A percentile compares a stretch with the other conserved stretches of the same genome.
Conservation (phyloP, 208 protist species). For the Sergeia podlipaevii region DNA sequence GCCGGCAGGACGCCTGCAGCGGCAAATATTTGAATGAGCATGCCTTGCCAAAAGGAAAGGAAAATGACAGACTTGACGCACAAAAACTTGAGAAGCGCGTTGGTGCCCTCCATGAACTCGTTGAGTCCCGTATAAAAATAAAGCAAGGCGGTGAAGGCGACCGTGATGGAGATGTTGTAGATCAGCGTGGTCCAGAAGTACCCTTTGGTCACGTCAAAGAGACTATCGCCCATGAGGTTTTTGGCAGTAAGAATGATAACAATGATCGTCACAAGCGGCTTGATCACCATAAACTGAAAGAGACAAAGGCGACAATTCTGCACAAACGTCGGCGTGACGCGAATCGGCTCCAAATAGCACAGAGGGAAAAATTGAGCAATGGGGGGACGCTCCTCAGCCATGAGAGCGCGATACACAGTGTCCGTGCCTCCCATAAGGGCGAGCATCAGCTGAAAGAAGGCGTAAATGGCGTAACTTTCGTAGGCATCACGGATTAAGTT, state of each 20-base stretch:
- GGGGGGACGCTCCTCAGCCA: constrained; percentile 76
- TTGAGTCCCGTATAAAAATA: constrained; percentile 90
- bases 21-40: constrained; percentile 80
- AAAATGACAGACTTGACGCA: constrained; percentile 93
- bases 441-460: constrained; percentile 93
- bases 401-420: constrained; percentile 78
- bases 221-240: constrained; percentile 57
- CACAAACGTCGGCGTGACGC: constrained; percentile 80
- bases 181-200: constrained; percentile 89
- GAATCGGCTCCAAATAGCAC: constrained; percentile 80
- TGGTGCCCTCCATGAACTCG: constrained; percentile 85
- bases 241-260: constrained; percentile 77
- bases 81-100: constrained; percentile 90
- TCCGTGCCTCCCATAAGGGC: constrained; percentile 89
- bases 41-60: constrained; percentile 91
- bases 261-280: constrained; percentile 80
- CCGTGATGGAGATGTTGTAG: constrained; percentile 92
- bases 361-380: constrained; percentile 80
- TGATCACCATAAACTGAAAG: constrained; percentile 92
- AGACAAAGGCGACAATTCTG: constrained; percentile 84
- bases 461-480: constrained; percentile 94
- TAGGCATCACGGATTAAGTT: constrained; percentile 90
- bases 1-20: constrained; percentile 60
- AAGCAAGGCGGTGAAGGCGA: constrained; percentile 88
- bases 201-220: constrained; percentile 75